Evolutionary conservation across 2,329 filamentous ascomycete genomes (phyloP).

Genomic region (Paracorniculantispora psalliotae): DNA sequence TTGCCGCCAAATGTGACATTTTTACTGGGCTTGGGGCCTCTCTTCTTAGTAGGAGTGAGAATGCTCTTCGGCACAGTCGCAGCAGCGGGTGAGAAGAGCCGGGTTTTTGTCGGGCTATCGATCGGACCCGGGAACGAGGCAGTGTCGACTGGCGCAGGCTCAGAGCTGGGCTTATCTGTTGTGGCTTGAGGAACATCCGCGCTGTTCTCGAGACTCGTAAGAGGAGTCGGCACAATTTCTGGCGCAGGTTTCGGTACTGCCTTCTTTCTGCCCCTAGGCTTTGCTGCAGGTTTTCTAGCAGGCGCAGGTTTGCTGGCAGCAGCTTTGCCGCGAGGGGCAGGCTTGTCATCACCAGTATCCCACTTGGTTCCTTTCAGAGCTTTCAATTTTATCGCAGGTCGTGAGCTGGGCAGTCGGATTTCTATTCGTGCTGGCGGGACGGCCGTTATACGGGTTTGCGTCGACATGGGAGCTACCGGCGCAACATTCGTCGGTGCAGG

Average conservation of each 20-base stretch:
- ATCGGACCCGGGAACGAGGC: neutral
- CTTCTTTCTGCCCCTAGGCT: conserved; percentile 11
- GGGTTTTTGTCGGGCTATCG: conserved; percentile 12
- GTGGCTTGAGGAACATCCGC: conserved; percentile 13
- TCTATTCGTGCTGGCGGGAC: conserved; percentile 13
- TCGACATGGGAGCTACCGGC: conserved; percentile 4
- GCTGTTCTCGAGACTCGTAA: conserved; percentile 3
- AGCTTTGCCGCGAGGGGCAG: conserved; percentile 16
- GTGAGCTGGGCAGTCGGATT: conserved; percentile 7
- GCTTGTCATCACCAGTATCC: conserved; percentile 27
- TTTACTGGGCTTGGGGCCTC: conserved; percentile 39
- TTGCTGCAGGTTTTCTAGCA: conserved; percentile 11
- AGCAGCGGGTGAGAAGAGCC: conserved; percentile 9
- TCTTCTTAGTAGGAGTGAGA: conserved; percentile 48
- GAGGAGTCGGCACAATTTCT: neutral
- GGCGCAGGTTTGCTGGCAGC: conserved; percentile 21
- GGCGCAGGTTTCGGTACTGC: neutral
- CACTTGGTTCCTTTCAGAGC: conserved; percentile 34
- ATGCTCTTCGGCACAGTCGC: conserved; percentile 46
- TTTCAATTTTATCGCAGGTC: conserved; percentile 33
- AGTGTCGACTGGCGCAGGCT: neutral
- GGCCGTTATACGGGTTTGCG: neutral
- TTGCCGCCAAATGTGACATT: conserved; percentile 50
- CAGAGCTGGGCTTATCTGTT: neutral
- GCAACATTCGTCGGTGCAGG: neutral